Base-by-base conservation (phyloP, 2,329 filamentous ascomycete genomes). In the Penicillium digitatum region DNA sequence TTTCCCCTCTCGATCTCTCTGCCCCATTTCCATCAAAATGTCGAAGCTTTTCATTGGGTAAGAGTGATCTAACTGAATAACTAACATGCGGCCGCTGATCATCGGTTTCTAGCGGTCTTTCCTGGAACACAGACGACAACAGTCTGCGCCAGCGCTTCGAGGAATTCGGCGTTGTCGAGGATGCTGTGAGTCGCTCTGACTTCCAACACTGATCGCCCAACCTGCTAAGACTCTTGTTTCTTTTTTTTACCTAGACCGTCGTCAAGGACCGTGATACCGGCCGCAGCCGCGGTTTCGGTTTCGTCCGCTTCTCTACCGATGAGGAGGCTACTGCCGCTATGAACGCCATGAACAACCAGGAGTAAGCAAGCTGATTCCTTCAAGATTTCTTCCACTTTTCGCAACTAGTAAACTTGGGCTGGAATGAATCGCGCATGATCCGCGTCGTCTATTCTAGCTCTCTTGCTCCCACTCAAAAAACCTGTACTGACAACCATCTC, bases 211-310 rank as follows among this genome's bases (percentile, higher is more conserved):
- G 14, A 37, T 22, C 9, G 3, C 5, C 5, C 5, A 18, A 2
- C 12, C 8, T 14, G 27, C 20, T 44, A 20, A 50, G 8, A 26
- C 20, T 11, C 16, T 3, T 12, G 14, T 38, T 47, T 35, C 20
- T 20, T 12, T 38, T 35, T 24, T 20, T 12, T 38, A 5, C 11
- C 18, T 32, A 56, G 54, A 56, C 51, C 18, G 54, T 56, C 11
- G 48, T 56, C 32, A 56, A 54, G 44, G 54, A 56, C 54, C 54
- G 54, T 39, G 54, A 56, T 12, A 56, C 54, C 16, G 42, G 44
- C 44, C 54, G 54, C 54, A 53, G 48, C 54, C 54, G 54, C 12
- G 54, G 54, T 39, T 56, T 56, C 50, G 54, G 54, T 43, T 56
- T 56, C 54, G 54, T 56, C 38, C 48, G 48, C 35, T 56, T 24